phyloP scores from a whole-genome alignment of 371 early-diverging fungal genomes.

The Actinomucor elegans region DNA sequence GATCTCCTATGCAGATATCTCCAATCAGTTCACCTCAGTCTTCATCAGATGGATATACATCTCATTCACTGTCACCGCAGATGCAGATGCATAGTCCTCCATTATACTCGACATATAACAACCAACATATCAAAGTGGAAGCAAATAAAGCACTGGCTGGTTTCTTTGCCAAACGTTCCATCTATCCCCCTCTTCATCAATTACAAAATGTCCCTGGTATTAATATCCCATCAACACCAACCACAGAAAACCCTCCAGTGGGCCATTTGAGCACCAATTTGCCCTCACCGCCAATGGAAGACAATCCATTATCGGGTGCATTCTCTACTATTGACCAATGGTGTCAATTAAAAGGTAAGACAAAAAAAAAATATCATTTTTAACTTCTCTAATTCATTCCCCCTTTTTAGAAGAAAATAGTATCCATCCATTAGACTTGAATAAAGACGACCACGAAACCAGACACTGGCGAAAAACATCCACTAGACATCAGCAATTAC shows the following conservation, averaged over 20 bases:
- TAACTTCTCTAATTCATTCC: neutral
- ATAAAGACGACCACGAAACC: conserved; percentile 7
- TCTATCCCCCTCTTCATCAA: neutral
- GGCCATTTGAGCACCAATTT: neutral
- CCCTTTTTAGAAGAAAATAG: neutral
- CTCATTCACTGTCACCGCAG: conserved; percentile 18
- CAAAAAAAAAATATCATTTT: neutral
- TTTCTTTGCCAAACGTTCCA: conserved; percentile 8
- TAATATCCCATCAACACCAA: conserved; percentile 27
- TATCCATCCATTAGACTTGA: neutral
- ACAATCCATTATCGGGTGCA: conserved; percentile 6
- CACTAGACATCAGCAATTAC: conserved; percentile 15
- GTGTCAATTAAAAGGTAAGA: conserved; percentile 14
- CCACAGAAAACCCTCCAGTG: conserved; percentile 1
- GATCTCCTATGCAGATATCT: conserved; percentile 18
- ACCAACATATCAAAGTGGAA: conserved; percentile 9
- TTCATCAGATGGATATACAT: conserved; percentile 23
- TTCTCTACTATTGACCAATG: conserved; percentile 23
- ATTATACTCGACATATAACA: neutral
- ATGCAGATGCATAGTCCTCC: conserved; percentile 13
- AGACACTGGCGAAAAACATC: conserved; percentile 18
- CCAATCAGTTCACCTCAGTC: conserved; percentile 19
- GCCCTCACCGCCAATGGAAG: conserved; percentile 19
- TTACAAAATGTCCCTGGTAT: conserved; percentile 25
- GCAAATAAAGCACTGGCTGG: conserved; percentile 12